Conservation (phyloP, 192 early-diverging fungal genomes). For the Backusella parvicylindrica region DNA sequence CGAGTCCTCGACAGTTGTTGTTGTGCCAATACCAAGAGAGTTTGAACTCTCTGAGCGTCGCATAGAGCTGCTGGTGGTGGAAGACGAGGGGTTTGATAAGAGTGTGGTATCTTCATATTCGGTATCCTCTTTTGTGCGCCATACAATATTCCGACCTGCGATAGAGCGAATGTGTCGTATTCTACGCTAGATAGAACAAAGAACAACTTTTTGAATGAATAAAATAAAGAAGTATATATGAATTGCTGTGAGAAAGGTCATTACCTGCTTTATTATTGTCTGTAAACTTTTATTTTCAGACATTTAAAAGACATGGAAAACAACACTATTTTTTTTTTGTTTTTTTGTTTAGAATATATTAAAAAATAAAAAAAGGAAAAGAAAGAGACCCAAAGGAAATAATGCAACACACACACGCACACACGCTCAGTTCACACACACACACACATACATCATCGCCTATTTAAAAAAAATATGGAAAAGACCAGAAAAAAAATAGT, state of each 20-base stretch:
- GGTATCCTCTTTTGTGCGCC: not conserved
- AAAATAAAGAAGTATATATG: not conserved
- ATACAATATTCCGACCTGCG: constrained; percentile 29
- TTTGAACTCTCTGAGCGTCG: constrained; percentile 16
- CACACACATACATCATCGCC: not conserved
- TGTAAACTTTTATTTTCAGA: not conserved
- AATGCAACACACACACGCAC: not conserved
- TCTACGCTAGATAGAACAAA: constrained; percentile 16
- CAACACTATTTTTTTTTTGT: constrained; percentile 1
- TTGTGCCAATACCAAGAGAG: constrained; percentile 6
- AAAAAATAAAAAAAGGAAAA: not conserved
- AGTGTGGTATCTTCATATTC: not conserved
- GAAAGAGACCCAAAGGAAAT: not conserved
- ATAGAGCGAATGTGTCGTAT: constrained; percentile 30
- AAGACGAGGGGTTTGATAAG: not conserved
- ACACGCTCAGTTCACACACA: not conserved
- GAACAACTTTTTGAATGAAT: not conserved
- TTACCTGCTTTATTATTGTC: constrained; percentile 4
- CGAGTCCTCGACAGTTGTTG: constrained; percentile 17
- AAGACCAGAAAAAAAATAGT: no score
- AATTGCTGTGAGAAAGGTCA: not conserved
- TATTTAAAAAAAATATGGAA: not conserved
- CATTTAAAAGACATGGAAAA: not conserved
- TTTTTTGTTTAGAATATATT: no score
- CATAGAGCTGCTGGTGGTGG: constrained; percentile 1